These are phyloP conservation scores for Hymenoscyphus salicellus DNA, from an alignment of 2,329 filamentous ascomycete genomes.

Conservation along the genomic window DNA sequence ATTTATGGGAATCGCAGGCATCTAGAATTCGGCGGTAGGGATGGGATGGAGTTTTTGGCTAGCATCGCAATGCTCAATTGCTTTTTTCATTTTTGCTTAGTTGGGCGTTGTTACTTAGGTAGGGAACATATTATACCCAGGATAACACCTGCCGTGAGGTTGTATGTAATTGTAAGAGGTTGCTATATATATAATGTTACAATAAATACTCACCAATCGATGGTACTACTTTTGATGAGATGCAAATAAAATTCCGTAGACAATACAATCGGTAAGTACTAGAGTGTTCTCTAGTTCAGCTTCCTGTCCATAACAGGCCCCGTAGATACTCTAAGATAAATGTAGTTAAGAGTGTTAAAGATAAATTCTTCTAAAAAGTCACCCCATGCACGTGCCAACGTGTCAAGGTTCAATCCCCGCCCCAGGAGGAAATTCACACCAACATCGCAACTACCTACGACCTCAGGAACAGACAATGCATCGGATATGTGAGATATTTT, in stretches of 20 bases:
- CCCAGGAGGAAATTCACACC: not conserved
- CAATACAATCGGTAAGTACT: no score
- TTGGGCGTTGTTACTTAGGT: constrained; percentile 4
- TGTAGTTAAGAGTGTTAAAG: no score
- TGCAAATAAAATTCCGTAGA: no score
- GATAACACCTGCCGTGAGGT: constrained; percentile 3
- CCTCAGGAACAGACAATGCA: not conserved
- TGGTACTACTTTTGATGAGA: no score
- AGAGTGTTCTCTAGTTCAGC: not conserved
- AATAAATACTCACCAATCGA: not conserved
- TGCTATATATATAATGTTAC: constrained; percentile 4
- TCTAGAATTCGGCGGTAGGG: constrained; percentile 5
- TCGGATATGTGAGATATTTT: not conserved
- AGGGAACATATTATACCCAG: constrained; percentile 4
- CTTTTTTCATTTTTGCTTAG: constrained; percentile 7
- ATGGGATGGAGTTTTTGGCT: constrained; percentile 10
- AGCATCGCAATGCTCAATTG: constrained; percentile 15
- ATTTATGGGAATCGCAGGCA: constrained; percentile 6
- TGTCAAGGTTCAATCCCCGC: not conserved
- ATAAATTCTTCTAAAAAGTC: not conserved
- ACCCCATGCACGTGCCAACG: not conserved
- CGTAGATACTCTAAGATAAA: no score
- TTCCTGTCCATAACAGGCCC: no score
- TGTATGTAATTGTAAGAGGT: not conserved
- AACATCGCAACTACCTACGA: not conserved